Evolutionary conservation across 768 basidiomycete species (phyloP), one percentile per base, ranked within the genome.

Genomic region (Peribolospora baueri): DNA sequence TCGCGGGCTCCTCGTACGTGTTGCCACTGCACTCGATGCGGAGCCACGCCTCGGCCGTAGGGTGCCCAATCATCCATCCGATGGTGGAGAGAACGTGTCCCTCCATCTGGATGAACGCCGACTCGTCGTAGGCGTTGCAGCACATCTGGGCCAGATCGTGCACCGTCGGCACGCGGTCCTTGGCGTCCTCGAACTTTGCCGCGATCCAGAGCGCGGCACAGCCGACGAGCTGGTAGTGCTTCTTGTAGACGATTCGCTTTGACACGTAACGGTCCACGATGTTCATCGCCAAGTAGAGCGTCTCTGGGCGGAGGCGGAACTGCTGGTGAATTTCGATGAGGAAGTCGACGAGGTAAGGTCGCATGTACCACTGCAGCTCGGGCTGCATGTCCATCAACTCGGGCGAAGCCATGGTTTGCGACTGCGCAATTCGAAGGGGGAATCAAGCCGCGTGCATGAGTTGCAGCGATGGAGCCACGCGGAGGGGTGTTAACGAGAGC

Each of bases 261-360:
- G 93, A 97, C 39, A 97, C 87, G 68, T 97, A 98, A 63, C 93
- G 87, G 70, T 98, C 93, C 68, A 97, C 81, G 65, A 98, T 93
- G 73, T 97, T 97, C 69, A 97, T 78, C 8, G 91, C 84, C 68
- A 98, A 84, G 69, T 97, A 97, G 60, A 98, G 77, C 5, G 93
- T 97, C 72, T 98, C 93, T 8, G 93, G 93, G 47, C 93, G 87
- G 53, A 98, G 79, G 51, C 88, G 83, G 72, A 93, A 91, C 59
- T 86, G 87, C 66, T 91, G 87, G 69, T 98, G 93, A 59, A 97
- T 84, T 69, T 98, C 93, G 65, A 98, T 84, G 65, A 98, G 78
- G 70, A 98, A 98, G 68, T 98, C 93, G 66, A 97, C 86, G 48
- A 98, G 79, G 72, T 84, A 91, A 42, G 86, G 86, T 43, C 93